A percentile compares a stretch with the other conserved stretches of the same genome.
Conservation (phyloP, 768 basidiomycete genomes). For the Leccinum olivaceopallidum region DNA sequence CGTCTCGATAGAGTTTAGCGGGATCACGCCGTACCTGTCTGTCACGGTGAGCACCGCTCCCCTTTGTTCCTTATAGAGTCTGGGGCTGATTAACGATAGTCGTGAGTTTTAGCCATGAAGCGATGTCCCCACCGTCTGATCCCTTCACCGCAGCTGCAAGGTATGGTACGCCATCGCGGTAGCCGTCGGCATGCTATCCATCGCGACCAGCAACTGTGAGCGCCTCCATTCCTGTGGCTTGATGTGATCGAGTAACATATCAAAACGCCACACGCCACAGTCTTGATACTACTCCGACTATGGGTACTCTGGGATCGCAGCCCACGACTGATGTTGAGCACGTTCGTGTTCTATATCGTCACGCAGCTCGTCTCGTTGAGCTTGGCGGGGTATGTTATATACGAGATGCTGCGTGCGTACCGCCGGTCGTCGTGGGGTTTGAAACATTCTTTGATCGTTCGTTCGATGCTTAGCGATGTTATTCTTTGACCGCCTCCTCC, state of each 20-base stretch:
- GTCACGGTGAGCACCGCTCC: conserved; percentile 14
- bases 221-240: too few species aligned
- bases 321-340: conserved; percentile 29
- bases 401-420: conserved; percentile 30
- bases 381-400: conserved; percentile 26
- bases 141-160: conserved; percentile 23
- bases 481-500: conserved; percentile 10
- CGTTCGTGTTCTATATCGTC: conserved; percentile 30
- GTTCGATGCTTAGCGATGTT: conserved; percentile 17
- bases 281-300: conserved; percentile 30
- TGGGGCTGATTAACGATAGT: neutral
- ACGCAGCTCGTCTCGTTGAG: conserved; percentile 30
- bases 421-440: neutral
- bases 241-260: too few species aligned
- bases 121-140: neutral
- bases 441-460: neutral
- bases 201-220: too few species aligned
- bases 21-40: conserved; percentile 14
- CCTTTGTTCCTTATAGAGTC: neutral
- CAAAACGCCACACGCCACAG: too few species aligned
- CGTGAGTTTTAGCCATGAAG: neutral
- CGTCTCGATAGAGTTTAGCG: conserved; percentile 26
- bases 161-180: neutral
- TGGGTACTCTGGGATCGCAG: conserved; percentile 39
- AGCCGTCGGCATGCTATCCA: too few species aligned